Base-by-base conservation (phyloP, 106 monocot genomes). In the Platanthera zijinensis region DNA sequence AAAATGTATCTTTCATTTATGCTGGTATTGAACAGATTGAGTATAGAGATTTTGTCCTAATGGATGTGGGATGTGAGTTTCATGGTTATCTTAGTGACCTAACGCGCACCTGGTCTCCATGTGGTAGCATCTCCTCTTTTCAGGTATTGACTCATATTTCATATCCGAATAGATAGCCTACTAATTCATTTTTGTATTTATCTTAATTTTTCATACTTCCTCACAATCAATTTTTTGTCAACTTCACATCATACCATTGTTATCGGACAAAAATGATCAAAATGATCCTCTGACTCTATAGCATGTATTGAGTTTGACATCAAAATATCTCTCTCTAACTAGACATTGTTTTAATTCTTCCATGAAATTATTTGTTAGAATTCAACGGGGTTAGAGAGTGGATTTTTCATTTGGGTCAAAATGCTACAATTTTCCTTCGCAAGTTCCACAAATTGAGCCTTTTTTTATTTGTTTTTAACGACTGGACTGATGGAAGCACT, bases 51-150 rank as follows among this genome's bases (percentile, higher is more conserved):
- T 80, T 97, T 74, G 85, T 97, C n/a, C 86, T 97, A 47, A 97
- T 97, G 97, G 97, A 97, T 85, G 76, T 97, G 68, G 97, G 97
- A 6, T 97, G 97, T 84, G 97, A 97, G 80, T 88, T 88, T 74
- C 87, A 97, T 84, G 97, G 97, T 75, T 97, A 97, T 84, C 87
- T 97, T 7, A 97, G 97, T 84, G 97, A 97, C 59, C 69, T 97
- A 62, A 97, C 94, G 12, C 91, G 97, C 12, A 97, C 97, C 2
- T 97, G 97, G 92, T 78, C 92, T 46, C 88, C 95, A 7, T 86
- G 82, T 52, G 92, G 95, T 75, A 78, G n/a, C 52, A 90, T 94
- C 84, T 87, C 85, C 62, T 78, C 92, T 13, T 72, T 84, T 82
- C 95, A 95, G 82, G 95, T 95, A 57, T 14, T 17, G 77, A 49